phyloP scores from a whole-genome alignment of 208 protist species.

The Acanthamoeba castellanii region DNA sequence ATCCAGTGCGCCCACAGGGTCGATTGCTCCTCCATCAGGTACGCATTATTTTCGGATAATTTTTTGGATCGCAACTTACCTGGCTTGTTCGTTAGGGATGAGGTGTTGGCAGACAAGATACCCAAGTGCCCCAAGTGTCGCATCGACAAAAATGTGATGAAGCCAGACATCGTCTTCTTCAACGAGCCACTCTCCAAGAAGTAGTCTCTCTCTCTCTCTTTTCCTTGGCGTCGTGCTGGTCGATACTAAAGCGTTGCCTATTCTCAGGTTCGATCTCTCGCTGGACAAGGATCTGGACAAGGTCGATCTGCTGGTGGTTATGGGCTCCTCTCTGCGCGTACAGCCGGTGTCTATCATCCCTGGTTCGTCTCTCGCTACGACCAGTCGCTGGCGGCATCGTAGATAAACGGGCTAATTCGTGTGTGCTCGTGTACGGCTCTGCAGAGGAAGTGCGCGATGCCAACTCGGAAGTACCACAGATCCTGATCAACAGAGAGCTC shows the following conservation, averaged over 20 bases:
- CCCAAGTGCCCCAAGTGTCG: conserved; percentile 69
- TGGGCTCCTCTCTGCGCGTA: conserved; percentile 87
- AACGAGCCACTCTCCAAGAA: conserved; percentile 80
- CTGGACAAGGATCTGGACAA: conserved; percentile 76
- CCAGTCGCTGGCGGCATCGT: no score
- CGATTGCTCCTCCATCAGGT: conserved; percentile 26
- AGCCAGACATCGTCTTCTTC: conserved; percentile 89
- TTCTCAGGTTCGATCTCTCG: conserved; percentile 65
- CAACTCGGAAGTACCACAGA: conserved; percentile 76
- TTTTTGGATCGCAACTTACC: neutral
- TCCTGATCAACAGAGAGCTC: conserved; percentile 87
- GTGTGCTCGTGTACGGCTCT: neutral
- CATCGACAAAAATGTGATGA: conserved; percentile 67
- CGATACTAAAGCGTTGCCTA: no score
- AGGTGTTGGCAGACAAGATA: conserved; percentile 37
- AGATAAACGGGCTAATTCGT: neutral
- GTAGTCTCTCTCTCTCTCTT: neutral
- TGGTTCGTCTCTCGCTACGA: neutral
- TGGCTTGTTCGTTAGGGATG: neutral
- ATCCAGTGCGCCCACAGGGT: conserved; percentile 64
- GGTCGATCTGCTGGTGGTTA: conserved; percentile 85
- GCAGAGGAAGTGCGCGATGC: neutral
- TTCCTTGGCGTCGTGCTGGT: neutral
- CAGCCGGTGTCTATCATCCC: conserved; percentile 81
- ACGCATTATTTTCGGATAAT: neutral